Percentiles rank a stretch among this genome's conserved stretches.
Conservation (phyloP, 306 rosid species). For the Trifolium repens region DNA sequence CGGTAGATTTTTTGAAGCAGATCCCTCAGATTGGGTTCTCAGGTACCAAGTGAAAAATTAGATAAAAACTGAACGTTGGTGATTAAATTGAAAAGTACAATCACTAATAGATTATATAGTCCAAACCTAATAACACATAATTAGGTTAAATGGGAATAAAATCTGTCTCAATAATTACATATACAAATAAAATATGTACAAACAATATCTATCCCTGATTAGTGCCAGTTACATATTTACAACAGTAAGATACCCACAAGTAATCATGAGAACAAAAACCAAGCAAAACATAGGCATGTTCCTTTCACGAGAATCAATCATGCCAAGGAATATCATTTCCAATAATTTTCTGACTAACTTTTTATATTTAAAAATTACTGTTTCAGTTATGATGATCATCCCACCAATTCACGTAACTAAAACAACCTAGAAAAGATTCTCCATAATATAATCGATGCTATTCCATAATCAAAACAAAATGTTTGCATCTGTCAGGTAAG, state of each 20-base stretch:
- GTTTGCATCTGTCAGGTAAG: constrained; percentile 27
- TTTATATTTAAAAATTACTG: background rate
- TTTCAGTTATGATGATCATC: background rate
- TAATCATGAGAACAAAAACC: background rate
- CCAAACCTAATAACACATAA: background rate
- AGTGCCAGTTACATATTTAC: background rate
- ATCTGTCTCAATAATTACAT: background rate
- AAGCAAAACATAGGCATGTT: background rate
- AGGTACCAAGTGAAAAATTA: background rate
- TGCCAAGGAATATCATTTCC: background rate
- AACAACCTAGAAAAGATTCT: background rate
- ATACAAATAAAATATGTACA: background rate
- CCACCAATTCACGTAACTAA: constrained; percentile 2
- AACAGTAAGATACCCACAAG: constrained; percentile 4
- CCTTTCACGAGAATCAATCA: background rate
- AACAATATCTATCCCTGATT: background rate
- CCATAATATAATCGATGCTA: constrained; percentile 1
- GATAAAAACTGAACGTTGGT: background rate
- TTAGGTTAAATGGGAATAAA: background rate
- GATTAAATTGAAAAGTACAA: constrained; percentile 1
- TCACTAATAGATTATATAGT: background rate
- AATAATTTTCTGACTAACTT: background rate
- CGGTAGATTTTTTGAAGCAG: background rate
- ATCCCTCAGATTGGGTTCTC: background rate
- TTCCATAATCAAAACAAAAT: constrained; percentile 3